These are phyloP conservation scores for Saccharomycopsis fermentans DNA, from an alignment of 805 yeast species.

Conservation along the genomic window DNA sequence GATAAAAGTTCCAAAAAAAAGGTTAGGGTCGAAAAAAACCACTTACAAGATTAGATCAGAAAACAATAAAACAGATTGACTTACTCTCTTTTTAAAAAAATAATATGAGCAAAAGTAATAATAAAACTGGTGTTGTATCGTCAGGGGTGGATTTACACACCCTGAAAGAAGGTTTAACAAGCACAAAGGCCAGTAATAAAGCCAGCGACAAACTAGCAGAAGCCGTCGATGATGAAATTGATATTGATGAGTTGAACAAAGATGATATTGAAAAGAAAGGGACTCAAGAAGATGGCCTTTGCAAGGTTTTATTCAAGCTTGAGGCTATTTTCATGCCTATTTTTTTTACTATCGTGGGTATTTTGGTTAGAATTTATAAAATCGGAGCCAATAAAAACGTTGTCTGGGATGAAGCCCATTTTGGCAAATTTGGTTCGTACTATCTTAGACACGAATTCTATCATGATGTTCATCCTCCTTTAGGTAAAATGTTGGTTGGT, in stretches of 20 bases:
- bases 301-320: slow-evolving; percentile 9
- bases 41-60: too few relatives aligned
- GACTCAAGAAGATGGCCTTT: slow-evolving; percentile 4
- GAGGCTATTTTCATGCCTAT: slow-evolving; percentile 42
- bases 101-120: not conserved
- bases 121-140: not conserved
- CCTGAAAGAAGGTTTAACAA: slow-evolving; percentile 1
- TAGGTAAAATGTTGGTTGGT: slow-evolving; percentile 90
- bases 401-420: slow-evolving; percentile 97
- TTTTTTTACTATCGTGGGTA: slow-evolving; percentile 56
- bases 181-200: not conserved
- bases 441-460: slow-evolving; percentile 83
- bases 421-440: slow-evolving; percentile 92
- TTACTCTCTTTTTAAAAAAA: not conserved
- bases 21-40: too few relatives aligned
- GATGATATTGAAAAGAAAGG: slow-evolving; percentile 1
- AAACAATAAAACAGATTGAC: not conserved
- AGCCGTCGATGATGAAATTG: not conserved
- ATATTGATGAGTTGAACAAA: not conserved
- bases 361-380: slow-evolving; percentile 63
- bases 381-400: slow-evolving; percentile 67
- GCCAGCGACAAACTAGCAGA: not conserved
- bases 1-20: too few relatives aligned
- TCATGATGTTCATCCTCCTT: slow-evolving; percentile 96
- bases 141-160: slow-evolving; percentile 1